These are phyloP conservation scores for Aphanomyces stellatus DNA, from an alignment of 352 stramenopile species.

Conservation along the genomic window DNA sequence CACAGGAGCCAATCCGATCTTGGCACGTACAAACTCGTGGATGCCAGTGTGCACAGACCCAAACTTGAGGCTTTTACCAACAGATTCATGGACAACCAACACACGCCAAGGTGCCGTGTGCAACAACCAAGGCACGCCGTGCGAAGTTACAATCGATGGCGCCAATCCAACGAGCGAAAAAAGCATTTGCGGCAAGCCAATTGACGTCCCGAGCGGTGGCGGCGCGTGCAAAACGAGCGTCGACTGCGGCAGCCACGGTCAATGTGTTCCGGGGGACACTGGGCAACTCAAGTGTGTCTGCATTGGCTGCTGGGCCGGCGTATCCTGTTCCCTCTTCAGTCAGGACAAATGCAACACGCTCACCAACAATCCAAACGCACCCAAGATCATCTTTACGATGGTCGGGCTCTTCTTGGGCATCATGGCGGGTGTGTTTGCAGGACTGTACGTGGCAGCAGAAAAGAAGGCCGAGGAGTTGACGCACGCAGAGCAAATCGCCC, in stretches of 20 bases:
- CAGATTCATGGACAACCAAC: constrained; percentile 67
- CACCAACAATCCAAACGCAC: constrained; percentile 43
- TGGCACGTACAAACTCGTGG: constrained; percentile 45
- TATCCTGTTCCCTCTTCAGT: constrained; percentile 68
- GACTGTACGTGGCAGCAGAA: constrained; percentile 48
- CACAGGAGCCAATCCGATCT: constrained; percentile 43
- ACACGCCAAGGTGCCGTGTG: constrained; percentile 68
- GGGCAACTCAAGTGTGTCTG: constrained; percentile 44
- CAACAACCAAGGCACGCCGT: constrained; percentile 45
- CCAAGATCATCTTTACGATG: constrained; percentile 60
- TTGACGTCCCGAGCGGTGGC: constrained; percentile 55
- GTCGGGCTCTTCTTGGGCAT: constrained; percentile 58
- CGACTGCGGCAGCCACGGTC: constrained; percentile 64
- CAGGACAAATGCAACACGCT: constrained; percentile 55
- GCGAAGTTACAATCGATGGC: constrained; percentile 35
- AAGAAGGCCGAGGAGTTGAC: constrained; percentile 32
- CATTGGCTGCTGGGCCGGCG: constrained; percentile 65
- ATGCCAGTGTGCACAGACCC: constrained; percentile 41
- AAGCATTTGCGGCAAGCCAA: constrained; percentile 53
- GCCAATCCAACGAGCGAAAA: constrained; percentile 59
- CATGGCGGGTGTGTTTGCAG: constrained; percentile 67
- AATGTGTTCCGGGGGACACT: constrained; percentile 58
- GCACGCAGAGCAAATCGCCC: too few relatives aligned
- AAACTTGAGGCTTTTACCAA: constrained; percentile 41
- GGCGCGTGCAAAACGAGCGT: constrained; percentile 49